These are phyloP conservation scores for Gynandropsis gynandra DNA, from an alignment of 345 rosid species.

Conservation along the genomic window DNA sequence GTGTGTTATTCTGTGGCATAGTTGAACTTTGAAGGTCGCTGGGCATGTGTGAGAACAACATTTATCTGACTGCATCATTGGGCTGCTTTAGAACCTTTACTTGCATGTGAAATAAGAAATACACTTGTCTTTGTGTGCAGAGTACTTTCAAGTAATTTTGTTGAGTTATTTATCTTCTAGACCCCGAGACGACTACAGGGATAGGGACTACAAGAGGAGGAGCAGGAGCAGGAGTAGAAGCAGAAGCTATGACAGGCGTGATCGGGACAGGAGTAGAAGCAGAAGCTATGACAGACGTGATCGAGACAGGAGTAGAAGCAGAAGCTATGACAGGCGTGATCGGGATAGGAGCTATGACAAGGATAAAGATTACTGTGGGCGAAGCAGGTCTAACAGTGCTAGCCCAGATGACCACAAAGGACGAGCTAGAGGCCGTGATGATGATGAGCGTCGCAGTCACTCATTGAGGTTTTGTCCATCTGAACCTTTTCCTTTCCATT, in stretches of 20 bases:
- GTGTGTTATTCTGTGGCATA: neutral
- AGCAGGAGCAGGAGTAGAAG: conserved; percentile 26
- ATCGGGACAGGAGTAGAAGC: conserved; percentile 34
- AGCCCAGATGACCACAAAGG: conserved; percentile 44
- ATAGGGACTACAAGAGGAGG: conserved; percentile 41
- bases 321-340: conserved; percentile 44
- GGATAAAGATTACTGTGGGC: conserved; percentile 41
- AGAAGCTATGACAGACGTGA: conserved; percentile 46
- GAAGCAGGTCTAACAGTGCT: conserved; percentile 52
- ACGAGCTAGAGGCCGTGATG: conserved; percentile 44
- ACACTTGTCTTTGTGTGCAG: neutral
- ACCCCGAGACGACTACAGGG: conserved; percentile 32
- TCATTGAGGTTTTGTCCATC: conserved; percentile 39
- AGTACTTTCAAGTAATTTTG: neutral
- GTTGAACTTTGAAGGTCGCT: neutral
- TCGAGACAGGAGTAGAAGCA: conserved; percentile 34
- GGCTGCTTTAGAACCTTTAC: neutral
- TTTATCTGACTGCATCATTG: neutral
- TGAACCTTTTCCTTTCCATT: neutral
- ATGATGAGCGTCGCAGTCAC: conserved; percentile 39
- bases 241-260: conserved; percentile 44
- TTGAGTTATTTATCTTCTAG: conserved; percentile 4
- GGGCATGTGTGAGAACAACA: no score
- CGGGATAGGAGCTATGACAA: conserved; percentile 45
- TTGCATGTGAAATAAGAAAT: neutral